Evolutionary conservation across 2,329 filamentous ascomycete species (phyloP).

Genomic region (Fusarium tuaranense): DNA sequence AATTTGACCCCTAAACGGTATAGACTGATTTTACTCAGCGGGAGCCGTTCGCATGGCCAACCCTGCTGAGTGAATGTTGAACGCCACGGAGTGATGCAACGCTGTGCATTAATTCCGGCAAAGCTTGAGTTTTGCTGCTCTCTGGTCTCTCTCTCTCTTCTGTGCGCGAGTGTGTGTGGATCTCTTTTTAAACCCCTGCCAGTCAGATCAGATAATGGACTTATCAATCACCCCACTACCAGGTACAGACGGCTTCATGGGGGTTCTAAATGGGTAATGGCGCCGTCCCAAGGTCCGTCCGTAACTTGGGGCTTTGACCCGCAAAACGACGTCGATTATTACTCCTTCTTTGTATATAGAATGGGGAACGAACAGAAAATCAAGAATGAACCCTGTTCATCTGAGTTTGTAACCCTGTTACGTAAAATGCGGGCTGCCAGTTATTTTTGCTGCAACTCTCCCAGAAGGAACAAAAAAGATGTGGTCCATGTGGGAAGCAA

Average conservation of each 20-base stretch:
- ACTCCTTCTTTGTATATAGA: constrained; percentile 14
- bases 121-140: background rate
- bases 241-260: constrained; percentile 13
- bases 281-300: background rate
- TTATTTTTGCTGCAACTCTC: constrained; percentile 14
- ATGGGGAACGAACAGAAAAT: background rate
- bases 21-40: background rate
- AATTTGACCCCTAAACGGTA: background rate
- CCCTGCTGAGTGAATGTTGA: background rate
- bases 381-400: constrained; percentile 12
- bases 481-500: background rate
- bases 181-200: constrained; percentile 21
- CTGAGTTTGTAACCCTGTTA: constrained; percentile 7
- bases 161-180: constrained; percentile 5
- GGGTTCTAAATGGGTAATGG: background rate
- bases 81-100: constrained; percentile 29
- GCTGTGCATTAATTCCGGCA: background rate
- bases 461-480: background rate
- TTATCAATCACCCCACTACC: constrained; percentile 39
- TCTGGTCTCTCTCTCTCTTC: background rate
- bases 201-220: constrained; percentile 37
- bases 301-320: background rate
- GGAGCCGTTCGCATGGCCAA: background rate
- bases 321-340: constrained; percentile 28
- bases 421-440: constrained; percentile 10